phyloP scores from a whole-genome alignment of 139 green algal genomes.

The Haematococcus sp. region DNA sequence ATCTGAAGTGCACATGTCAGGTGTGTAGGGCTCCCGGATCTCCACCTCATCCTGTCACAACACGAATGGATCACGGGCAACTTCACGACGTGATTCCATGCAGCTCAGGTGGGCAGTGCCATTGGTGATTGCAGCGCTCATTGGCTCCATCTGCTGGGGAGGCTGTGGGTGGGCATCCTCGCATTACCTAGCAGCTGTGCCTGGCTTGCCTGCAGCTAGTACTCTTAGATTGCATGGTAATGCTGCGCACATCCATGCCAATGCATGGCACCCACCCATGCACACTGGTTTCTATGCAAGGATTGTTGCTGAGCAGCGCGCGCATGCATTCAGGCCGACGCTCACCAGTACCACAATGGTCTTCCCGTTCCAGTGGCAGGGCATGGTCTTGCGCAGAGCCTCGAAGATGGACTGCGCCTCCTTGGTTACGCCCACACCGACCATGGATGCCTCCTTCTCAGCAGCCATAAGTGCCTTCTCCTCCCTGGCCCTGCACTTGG shows the following conservation, averaged over 20 bases:
- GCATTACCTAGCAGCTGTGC: no score
- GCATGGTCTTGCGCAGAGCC: slow-evolving; percentile 79
- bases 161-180: no score
- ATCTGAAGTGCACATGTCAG: not conserved
- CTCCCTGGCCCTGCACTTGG: slow-evolving; percentile 56
- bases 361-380: slow-evolving; percentile 65
- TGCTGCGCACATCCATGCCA: no score
- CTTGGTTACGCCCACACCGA: slow-evolving; percentile 71
- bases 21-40: slow-evolving; percentile 39
- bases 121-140: no score
- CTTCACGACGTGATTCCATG: no score
- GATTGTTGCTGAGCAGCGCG: not conserved
- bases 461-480: slow-evolving; percentile 67
- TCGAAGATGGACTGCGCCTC: slow-evolving; percentile 82
- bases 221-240: no score
- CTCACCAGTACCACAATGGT: slow-evolving; percentile 65
- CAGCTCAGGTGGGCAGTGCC: no score
- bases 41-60: slow-evolving; percentile 55
- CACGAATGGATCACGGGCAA: no score
- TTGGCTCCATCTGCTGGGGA: no score
- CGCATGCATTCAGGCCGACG: not conserved
- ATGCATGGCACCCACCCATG: no score
- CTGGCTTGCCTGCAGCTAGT: no score
- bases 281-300: no score
- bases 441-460: slow-evolving; percentile 64